Base-by-base conservation (phyloP, 2,329 filamentous ascomycete genomes). In the Epichloe typhina region DNA sequence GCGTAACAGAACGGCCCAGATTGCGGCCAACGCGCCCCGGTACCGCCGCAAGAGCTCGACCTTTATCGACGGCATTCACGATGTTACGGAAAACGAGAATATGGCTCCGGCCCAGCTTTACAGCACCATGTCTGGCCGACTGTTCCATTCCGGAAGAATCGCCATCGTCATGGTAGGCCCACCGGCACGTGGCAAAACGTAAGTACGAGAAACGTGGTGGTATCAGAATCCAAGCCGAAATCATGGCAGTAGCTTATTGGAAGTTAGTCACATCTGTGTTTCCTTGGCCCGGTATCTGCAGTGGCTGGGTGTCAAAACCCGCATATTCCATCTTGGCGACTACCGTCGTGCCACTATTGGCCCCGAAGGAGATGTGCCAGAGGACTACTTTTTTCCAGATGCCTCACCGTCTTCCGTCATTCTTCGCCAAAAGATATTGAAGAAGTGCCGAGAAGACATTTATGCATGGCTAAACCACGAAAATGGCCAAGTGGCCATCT, bases 371-470 rank as follows among this genome's bases (percentile, higher is more conserved):
- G 82, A 90, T 52, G 86, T 98, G 15, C 94, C 93, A 1, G 88
- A 95, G 56, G 93, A 98, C 65, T 98, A 98, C 68, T 98, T 98
- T 72, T 95, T 91, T 65, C 85, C 95, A 26, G 90, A 97, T 63
- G 91, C 94, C 31, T 93, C 89, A 26, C 88, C 91, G 4, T 80
- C 86, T 12, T 95, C 93, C 1, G 86, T 97, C n/a, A 81, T 97
- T 57, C 73, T 98, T 47, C 83, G 93, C 36, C 93, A 97, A 67
- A 96, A 96, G 72, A 98, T 98, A 49, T 75, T 98, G 19, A 95
- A 96, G 70, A 95, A 94, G 65, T 98, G 93, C 59, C 83, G 93
- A 53, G 90, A 97, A 64, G 93, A 98, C 62, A 96, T 98, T 52
- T 95, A 96, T 63, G 84, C 86, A 50, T 98, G 95, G 75, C 72